These are phyloP conservation scores for Cytospora schulzeri DNA, from an alignment of 2,329 filamentous ascomycete genomes.

Conservation along the genomic window DNA sequence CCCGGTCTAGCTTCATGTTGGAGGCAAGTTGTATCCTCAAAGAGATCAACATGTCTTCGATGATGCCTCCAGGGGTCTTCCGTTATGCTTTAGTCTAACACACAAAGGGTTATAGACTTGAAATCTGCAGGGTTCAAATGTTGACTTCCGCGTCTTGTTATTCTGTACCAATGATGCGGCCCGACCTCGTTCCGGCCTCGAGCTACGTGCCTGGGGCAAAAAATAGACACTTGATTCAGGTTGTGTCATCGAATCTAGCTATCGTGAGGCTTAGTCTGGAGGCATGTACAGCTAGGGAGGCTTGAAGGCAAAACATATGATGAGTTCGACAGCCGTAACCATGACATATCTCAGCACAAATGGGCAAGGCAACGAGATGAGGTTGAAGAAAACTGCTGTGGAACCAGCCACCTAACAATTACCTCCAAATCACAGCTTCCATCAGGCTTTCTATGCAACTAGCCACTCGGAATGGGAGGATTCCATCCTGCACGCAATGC, in stretches of 20 bases:
- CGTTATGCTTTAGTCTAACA: no score
- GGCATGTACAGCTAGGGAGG: neutral
- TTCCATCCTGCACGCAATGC: neutral
- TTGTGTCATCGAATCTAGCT: neutral
- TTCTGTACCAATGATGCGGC: no score
- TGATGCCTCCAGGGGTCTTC: no score
- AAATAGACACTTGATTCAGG: no score
- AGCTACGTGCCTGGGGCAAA: no score
- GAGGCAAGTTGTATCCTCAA: neutral
- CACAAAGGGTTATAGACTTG: no score
- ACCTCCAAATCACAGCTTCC: neutral
- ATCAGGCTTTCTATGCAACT: neutral
- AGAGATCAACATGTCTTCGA: no score
- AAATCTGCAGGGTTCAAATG: no score
- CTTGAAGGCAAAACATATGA: neutral
- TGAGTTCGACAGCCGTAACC: neutral
- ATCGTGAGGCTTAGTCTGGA: neutral
- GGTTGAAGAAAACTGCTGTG: neutral
- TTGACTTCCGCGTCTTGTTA: no score
- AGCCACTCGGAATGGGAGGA: neutral
- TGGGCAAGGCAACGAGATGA: conserved; percentile 3
- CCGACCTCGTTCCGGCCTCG: no score
- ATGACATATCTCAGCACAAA: conserved; percentile 4
- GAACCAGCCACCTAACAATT: neutral
- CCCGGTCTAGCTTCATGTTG: neutral